Evolutionary conservation across 257 asterid species (phyloP).

Genomic region (Solanum pennellii): DNA sequence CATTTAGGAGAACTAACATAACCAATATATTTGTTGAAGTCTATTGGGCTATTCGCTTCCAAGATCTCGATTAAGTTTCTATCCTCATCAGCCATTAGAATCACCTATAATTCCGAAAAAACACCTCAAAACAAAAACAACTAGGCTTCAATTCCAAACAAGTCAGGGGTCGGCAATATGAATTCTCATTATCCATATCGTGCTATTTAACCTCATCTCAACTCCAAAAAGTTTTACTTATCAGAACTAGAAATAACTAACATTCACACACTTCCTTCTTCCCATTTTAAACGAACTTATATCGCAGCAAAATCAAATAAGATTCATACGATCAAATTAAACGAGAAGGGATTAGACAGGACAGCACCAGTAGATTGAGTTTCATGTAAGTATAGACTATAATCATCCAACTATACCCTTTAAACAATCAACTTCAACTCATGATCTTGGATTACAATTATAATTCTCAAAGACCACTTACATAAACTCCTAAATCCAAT

Average conservation of each 20-base stretch:
- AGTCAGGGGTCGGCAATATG: neutral
- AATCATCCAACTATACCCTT: neutral
- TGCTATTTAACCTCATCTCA: neutral
- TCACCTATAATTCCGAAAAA: neutral
- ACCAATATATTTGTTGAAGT: constrained; percentile 47
- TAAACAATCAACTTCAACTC: neutral
- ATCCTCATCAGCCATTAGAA: constrained; percentile 51
- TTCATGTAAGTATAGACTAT: neutral
- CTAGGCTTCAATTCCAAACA: neutral
- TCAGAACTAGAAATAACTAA: neutral
- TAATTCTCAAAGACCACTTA: neutral
- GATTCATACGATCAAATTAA: neutral
- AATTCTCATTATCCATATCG: neutral
- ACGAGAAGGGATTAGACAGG: neutral
- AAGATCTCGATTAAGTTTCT: constrained; percentile 60
- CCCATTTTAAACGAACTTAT: neutral
- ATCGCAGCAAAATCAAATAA: neutral
- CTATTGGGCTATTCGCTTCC: constrained; percentile 48
- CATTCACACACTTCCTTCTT: neutral
- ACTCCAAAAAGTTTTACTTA: neutral
- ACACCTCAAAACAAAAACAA: neutral
- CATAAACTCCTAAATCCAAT: neutral
- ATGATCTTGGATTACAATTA: neutral
- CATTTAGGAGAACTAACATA: constrained; percentile 73
- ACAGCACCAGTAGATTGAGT: neutral